Base-by-base conservation (phyloP, 177 flowering plant genomes). In the Viscum album region DNA sequence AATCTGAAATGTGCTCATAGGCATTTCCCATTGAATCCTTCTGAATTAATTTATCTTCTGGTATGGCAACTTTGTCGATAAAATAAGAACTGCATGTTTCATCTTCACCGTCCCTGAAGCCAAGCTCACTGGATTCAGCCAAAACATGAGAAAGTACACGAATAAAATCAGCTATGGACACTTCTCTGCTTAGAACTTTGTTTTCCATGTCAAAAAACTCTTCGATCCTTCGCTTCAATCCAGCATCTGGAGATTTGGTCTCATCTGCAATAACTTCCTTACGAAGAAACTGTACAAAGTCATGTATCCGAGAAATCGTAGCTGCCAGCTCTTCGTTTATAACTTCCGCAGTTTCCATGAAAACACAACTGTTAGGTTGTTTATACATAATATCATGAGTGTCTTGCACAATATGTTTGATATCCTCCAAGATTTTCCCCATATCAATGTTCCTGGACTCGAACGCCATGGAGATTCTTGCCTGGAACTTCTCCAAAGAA, bases 31-130 rank as follows among this genome's bases (percentile, higher is more conserved):
- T 54, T 64, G 76, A 75, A 56, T 79, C 82, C 70, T 78, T 80
- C 52, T 80, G 79, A 63, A 80, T 73, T 21, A 70, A 74, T 74
- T 83, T 89, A 70, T 87, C 85, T 73, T 91, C 97, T 2, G 87
- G 88, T 69, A 90, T 81, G 30, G 87, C 91, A 72, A 89, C 86
- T 75, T 95, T 92, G 81, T 92, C 99, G 60, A 92, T 81, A 75
- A 89, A 91, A 78, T 87, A 94, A 69, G 89, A 81, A 74, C 75
- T 80, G 74, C 60, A 81, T 31, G 70, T 76, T 80, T 88, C 96
- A 66, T 78, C 81, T 72, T 82, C 89, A 72, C 50, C 68, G 45
- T 75, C 79, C 73, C 82, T 85, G 50, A 86, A 83, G 74, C 72
- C 81, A 36, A 89, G 79, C 35, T 82, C 85, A 74, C 89, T 77